phyloP scores from a whole-genome alignment of 2,329 filamentous ascomycete genomes.

The Alternaria dauci region DNA sequence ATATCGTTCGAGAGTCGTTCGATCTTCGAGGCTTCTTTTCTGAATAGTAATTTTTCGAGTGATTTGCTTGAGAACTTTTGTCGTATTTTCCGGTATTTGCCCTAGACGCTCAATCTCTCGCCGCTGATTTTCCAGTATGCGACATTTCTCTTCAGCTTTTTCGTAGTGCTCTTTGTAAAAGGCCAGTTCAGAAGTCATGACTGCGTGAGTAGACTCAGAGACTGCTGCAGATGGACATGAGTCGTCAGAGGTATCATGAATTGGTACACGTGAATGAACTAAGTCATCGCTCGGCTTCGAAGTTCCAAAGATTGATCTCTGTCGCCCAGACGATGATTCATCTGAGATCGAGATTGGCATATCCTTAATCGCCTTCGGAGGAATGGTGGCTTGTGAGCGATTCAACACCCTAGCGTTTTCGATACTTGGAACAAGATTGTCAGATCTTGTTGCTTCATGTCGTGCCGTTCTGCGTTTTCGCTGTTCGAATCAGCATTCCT shows the following conservation, averaged over 20 bases:
- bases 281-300: neutral
- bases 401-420: neutral
- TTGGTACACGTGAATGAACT: neutral
- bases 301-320: neutral
- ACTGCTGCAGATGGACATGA: neutral
- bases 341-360: neutral
- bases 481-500: neutral
- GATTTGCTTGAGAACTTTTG: neutral
- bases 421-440: neutral
- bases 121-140: neutral
- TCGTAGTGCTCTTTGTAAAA: conserved; percentile 1
- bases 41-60: neutral
- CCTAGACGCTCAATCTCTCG: neutral
- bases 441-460: neutral
- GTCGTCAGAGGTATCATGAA: no score
- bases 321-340: neutral
- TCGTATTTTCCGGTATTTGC: neutral
- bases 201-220: neutral
- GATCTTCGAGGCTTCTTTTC: neutral
- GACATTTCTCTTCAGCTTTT: conserved; percentile 2
- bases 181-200: conserved; percentile 2
- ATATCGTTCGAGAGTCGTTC: neutral
- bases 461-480: neutral
- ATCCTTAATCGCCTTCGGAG: neutral
- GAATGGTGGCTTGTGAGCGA: neutral